Conservation (phyloP, 2,329 filamentous ascomycete genomes). For the Botryotinia calthae region DNA sequence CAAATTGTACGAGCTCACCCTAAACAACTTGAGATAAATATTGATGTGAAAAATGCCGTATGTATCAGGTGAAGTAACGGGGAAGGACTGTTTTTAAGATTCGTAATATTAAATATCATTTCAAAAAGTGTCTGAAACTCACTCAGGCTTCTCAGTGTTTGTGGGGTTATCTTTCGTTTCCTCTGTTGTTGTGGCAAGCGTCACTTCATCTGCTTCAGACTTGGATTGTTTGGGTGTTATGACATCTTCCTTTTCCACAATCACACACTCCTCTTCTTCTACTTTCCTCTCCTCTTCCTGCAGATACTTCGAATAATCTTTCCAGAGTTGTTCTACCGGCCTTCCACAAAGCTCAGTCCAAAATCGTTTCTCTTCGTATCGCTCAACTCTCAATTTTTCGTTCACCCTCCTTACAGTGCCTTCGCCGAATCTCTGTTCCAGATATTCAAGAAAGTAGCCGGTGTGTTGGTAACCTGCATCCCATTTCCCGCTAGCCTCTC, state of each 20-base stretch:
- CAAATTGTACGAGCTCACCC: background rate
- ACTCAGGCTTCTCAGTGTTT: background rate
- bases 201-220: background rate
- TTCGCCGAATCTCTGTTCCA: constrained; percentile 64
- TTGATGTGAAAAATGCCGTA: background rate
- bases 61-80: background rate
- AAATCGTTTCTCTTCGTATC: constrained; percentile 64
- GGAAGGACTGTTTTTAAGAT: background rate
- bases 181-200: background rate
- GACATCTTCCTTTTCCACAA: constrained; percentile 36
- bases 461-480: constrained; percentile 88
- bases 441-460: constrained; percentile 84
- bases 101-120: background rate
- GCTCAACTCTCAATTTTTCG: constrained; percentile 59
- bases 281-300: constrained; percentile 28
- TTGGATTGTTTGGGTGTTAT: background rate
- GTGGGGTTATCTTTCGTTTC: background rate
- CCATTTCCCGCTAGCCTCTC: constrained; percentile 59
- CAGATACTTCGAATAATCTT: constrained; percentile 59
- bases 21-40: background rate
- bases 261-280: constrained; percentile 36
- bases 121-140: background rate
- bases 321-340: constrained; percentile 68
- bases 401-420: constrained; percentile 64
- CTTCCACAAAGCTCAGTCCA: constrained; percentile 67